A percentile compares a stretch with the other conserved stretches of the same genome.
phyloP scores from a whole-genome alignment of 306 rosid species.

The Begonia fuchsioides region DNA sequence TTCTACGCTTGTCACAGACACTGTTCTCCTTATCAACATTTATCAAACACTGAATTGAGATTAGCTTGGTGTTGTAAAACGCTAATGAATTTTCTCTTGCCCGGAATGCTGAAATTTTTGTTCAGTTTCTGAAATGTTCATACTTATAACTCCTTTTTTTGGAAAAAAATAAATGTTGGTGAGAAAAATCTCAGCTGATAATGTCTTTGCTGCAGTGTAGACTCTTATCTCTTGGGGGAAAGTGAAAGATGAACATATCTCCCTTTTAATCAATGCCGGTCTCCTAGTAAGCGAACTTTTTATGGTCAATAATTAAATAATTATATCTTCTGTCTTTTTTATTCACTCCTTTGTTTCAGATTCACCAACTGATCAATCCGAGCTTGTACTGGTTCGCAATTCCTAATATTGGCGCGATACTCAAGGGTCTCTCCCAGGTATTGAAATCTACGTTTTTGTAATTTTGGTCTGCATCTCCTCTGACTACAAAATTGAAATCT shows the following conservation, averaged over 20 bases:
- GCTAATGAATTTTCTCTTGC: no score
- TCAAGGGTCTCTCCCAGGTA: constrained; percentile 85
- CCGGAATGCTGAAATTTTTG: no score
- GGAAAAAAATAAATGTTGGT: neutral
- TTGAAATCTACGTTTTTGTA: constrained; percentile 4
- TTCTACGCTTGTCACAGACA: no score
- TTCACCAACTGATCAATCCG: constrained; percentile 79
- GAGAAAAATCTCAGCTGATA: constrained; percentile 1
- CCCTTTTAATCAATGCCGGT: constrained; percentile 74
- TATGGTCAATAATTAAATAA: neutral
- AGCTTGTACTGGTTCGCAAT: constrained; percentile 71
- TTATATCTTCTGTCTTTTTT: constrained; percentile 8
- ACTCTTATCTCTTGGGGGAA: constrained; percentile 82
- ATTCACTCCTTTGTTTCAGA: constrained; percentile 28
- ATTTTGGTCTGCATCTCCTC: neutral
- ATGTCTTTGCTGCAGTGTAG: constrained; percentile 35
- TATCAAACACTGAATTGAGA: no score
- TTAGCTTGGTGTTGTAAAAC: no score
- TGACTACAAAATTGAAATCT: no score
- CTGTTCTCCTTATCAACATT: no score
- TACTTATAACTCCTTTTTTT: no score
- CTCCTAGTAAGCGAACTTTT: constrained; percentile 46
- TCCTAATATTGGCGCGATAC: constrained; percentile 78
- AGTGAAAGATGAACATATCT: constrained; percentile 69
- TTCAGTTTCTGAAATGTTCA: no score